phyloP scores from a whole-genome alignment of 306 rosid species.

The Phaseolus lunatus region DNA sequence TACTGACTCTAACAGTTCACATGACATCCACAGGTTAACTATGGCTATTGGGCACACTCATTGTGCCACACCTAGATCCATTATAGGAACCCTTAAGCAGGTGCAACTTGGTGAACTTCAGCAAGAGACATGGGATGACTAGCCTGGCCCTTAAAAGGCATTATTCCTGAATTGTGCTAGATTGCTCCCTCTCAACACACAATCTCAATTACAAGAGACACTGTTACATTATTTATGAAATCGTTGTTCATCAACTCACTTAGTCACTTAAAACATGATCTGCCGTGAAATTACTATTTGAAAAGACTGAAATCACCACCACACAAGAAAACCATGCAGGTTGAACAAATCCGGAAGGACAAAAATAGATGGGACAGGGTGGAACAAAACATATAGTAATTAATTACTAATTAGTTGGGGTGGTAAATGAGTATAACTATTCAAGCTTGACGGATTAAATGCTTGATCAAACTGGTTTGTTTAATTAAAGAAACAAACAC shows the following conservation, averaged over 20 bases:
- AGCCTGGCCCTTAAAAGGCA: constrained; percentile 39
- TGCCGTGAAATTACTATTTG: constrained; percentile 4
- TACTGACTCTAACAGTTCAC: constrained; percentile 19
- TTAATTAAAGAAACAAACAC: not conserved
- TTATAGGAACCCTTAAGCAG: constrained; percentile 29
- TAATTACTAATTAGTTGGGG: not conserved
- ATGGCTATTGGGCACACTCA: constrained; percentile 13
- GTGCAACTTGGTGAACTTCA: constrained; percentile 24
- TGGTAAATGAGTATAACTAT: not conserved
- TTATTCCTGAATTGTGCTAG: constrained; percentile 35
- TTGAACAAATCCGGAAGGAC: not conserved
- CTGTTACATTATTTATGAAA: constrained; percentile 37
- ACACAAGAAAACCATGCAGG: constrained; percentile 18
- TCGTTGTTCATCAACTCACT: constrained; percentile 30
- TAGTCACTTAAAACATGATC: constrained; percentile 22
- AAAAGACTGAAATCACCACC: constrained; percentile 19
- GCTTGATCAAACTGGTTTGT: not conserved
- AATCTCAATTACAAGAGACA: constrained; percentile 42
- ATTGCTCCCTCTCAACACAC: constrained; percentile 30
- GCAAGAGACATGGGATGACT: constrained; percentile 24
- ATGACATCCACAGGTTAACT: constrained; percentile 21
- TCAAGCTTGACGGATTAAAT: not conserved
- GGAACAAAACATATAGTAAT: not conserved
- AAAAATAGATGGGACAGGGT: not conserved
- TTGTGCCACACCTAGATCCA: constrained; percentile 25